Evolutionary conservation across 805 yeast species (phyloP), one percentile per base, ranked within the genome.

Genomic region (Suhomyces faveliae): DNA sequence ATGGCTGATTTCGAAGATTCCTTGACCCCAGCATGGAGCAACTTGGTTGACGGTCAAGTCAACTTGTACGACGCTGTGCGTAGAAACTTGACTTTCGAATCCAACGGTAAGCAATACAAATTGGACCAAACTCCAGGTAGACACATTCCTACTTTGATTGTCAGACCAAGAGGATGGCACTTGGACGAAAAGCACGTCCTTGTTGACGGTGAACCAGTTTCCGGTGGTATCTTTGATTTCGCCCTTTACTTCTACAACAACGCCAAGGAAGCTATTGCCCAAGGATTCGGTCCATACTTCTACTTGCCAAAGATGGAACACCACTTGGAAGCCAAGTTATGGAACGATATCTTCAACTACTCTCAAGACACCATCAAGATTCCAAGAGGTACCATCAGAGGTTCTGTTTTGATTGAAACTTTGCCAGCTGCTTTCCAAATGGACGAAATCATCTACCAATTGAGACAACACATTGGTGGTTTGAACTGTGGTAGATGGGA

Each of bases 401-500:
- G 90, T 38, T 85, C 94, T 8, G 91, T 85, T 23, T 73, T 87
- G 64, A 86, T 87, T 62, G 95, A 87, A 68, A 87, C 95, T 13
- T 73, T 87, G 55, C 95, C 94, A 35, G 90, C 89, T 39, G 89
- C 91, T 12, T 87, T 84, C 78, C 94, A 87, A 68, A 82, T 87
- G 84, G 91, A 87, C 62, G 95, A 87, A 68, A 86, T 87, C 56
- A 79, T 87, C 59, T 87, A 81, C 62, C 87, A 87, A 61, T 74
- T 87, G 62, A 77, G 89, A 66, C 83, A 81, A 44, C 95, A 87
- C 66, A 84, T 87, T 46, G 78, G 86, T 8, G 95, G 94, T 48
- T 77, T 87, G 67, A 87, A 87, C 71, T 87, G 94, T 76, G 95
- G 95, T 58, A 79, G 95, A 71, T 87, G 94, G 92, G 95, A 87